These are phyloP conservation scores for Kwoniella pini DNA, from an alignment of 768 basidiomycete genomes.

Conservation along the genomic window DNA sequence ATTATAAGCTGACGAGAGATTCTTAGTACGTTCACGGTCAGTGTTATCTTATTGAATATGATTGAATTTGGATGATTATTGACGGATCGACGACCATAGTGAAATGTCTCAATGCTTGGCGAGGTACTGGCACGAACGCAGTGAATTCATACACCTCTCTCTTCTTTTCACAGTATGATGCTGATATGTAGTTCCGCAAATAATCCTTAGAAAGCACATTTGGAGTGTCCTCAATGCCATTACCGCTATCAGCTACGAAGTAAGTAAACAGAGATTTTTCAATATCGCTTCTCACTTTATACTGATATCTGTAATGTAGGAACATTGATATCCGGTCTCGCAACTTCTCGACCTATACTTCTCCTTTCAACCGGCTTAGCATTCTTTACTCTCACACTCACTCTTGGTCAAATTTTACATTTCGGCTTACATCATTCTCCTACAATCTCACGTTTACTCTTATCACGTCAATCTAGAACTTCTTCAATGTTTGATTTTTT, in stretches of 20 bases:
- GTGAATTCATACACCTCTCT: conserved; percentile 26
- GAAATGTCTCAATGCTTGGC: conserved; percentile 48
- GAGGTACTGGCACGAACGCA: conserved; percentile 44
- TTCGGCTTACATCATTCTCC: conserved; percentile 22
- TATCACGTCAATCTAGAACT: background rate
- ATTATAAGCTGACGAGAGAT: background rate
- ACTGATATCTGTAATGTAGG: conserved; percentile 7
- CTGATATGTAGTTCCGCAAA: too few species aligned
- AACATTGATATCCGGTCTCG: conserved; percentile 45
- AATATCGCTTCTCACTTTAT: background rate
- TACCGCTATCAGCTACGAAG: conserved; percentile 43
- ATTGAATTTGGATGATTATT: background rate
- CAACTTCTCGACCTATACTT: conserved; percentile 45
- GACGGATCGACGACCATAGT: conserved; percentile 20
- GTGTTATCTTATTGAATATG: background rate
- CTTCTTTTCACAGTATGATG: too few species aligned
- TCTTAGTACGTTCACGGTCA: conserved; percentile 49
- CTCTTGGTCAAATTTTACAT: conserved; percentile 36
- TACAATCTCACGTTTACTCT: conserved; percentile 7
- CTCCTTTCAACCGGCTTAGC: conserved; percentile 34
- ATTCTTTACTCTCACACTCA: conserved; percentile 32
- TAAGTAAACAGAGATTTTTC: conserved; percentile 21
- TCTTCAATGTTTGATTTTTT: conserved; percentile 18
- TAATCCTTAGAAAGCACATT: conserved; percentile 41
- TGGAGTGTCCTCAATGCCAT: conserved; percentile 51